Evolutionary conservation across 73 alveolate genomes (phyloP).

Genomic region (Stentor coeruleus): DNA sequence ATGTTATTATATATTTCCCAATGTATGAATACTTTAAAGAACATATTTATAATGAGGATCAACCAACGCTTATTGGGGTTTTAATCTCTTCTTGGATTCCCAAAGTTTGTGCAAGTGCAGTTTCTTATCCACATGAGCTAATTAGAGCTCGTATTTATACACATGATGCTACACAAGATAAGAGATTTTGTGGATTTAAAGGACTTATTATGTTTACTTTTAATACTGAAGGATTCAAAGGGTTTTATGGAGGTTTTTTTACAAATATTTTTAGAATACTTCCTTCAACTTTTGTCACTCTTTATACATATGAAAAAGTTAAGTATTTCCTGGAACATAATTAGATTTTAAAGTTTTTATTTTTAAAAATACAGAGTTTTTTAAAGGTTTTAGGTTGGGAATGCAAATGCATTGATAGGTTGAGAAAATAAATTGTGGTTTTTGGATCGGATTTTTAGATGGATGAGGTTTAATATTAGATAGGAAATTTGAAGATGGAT

Average conservation of each 20-base stretch:
- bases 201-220: slow-evolving; percentile 32
- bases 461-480: no score
- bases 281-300: slow-evolving; percentile 29
- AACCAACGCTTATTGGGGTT: slow-evolving; percentile 31
- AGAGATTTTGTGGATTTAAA: slow-evolving; percentile 21
- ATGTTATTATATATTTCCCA: slow-evolving; percentile 50
- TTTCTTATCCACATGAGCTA: slow-evolving; percentile 57
- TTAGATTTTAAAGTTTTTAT: no score
- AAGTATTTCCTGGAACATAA: no score
- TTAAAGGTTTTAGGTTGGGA: no score
- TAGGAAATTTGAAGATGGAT: no score
- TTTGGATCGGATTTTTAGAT: no score
- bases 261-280: slow-evolving; percentile 39
- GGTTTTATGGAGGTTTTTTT: slow-evolving; percentile 44
- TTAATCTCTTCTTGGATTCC: slow-evolving; percentile 36
- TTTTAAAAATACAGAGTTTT: no score
- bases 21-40: slow-evolving; percentile 44
- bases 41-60: slow-evolving; percentile 31
- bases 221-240: slow-evolving; percentile 39
- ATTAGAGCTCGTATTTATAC: slow-evolving; percentile 48
- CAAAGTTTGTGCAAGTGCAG: slow-evolving; percentile 37
- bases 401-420: no score
- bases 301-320: slow-evolving; percentile 21
- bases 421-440: no score
- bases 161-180: slow-evolving; percentile 33